Evolutionary conservation across 2,329 filamentous ascomycete genomes (phyloP).

Genomic region (Fonsecaea monophora): DNA sequence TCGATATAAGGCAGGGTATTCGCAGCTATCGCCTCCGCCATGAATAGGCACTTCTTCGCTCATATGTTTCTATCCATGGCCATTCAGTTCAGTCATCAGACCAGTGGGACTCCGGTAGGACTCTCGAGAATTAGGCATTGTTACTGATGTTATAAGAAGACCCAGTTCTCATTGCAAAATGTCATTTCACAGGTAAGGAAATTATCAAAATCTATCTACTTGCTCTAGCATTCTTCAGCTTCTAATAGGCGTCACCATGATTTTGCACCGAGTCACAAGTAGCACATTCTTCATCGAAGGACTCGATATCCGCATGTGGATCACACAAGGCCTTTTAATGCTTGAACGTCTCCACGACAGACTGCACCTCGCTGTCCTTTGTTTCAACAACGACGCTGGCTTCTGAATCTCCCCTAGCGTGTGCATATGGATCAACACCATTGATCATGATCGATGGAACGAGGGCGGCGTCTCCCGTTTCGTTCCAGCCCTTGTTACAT

Average conservation of each 20-base stretch:
- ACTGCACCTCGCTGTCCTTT: slow-evolving; percentile 4
- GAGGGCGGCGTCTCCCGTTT: slow-evolving; percentile 14
- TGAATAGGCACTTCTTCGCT: not conserved
- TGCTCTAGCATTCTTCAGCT: not conserved
- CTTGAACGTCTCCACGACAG: not conserved
- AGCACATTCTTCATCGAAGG: slow-evolving; percentile 11
- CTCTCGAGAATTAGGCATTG: not conserved
- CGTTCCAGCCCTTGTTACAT: slow-evolving; percentile 13
- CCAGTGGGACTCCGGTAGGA: not conserved
- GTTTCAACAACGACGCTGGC: not conserved
- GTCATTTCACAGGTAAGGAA: not conserved
- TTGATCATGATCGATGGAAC: slow-evolving; percentile 17
- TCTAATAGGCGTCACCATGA: not conserved
- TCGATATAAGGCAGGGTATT: not conserved
- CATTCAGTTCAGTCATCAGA: not conserved
- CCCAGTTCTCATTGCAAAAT: not conserved
- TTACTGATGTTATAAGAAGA: not conserved
- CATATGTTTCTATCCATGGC: not conserved
- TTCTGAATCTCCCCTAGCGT: slow-evolving; percentile 4
- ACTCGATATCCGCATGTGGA: not conserved
- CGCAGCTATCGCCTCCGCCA: not conserved
- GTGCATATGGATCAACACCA: slow-evolving; percentile 13
- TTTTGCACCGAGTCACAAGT: not conserved
- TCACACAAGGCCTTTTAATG: slow-evolving; percentile 3
- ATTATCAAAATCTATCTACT: not conserved